Evolutionary conservation across 148 eudicot genomes (phyloP).

Genomic region (Silene conica): DNA sequence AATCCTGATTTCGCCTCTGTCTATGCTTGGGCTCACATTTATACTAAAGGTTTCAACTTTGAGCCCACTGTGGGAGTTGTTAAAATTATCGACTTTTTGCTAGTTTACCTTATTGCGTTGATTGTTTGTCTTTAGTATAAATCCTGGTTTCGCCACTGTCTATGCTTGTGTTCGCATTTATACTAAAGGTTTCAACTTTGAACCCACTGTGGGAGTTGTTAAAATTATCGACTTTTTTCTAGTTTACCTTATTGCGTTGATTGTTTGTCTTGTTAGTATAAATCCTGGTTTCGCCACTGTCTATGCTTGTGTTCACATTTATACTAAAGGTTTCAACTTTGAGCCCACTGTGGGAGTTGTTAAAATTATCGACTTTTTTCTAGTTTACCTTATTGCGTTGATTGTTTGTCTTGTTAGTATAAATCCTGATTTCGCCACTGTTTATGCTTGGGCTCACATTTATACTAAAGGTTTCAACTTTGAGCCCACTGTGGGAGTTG

Average conservation of each 20-base stretch:
- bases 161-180: too few species aligned
- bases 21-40: too few species aligned
- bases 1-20: background rate
- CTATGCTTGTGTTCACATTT: too few species aligned
- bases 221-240: background rate
- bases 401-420: background rate
- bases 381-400: background rate
- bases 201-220: too few species aligned
- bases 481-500: background rate
- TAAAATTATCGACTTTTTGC: background rate
- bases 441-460: too few species aligned
- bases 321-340: too few species aligned
- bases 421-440: background rate
- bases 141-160: too few species aligned
- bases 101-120: background rate
- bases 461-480: too few species aligned
- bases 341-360: background rate
- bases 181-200: conserved; percentile 36
- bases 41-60: too few species aligned
- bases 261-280: background rate
- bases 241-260: background rate
- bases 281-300: background rate
- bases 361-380: background rate
- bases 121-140: background rate
- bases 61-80: background rate